Conservation (phyloP, 2,329 filamentous ascomycete genomes). For the Aureobasidium musti region DNA sequence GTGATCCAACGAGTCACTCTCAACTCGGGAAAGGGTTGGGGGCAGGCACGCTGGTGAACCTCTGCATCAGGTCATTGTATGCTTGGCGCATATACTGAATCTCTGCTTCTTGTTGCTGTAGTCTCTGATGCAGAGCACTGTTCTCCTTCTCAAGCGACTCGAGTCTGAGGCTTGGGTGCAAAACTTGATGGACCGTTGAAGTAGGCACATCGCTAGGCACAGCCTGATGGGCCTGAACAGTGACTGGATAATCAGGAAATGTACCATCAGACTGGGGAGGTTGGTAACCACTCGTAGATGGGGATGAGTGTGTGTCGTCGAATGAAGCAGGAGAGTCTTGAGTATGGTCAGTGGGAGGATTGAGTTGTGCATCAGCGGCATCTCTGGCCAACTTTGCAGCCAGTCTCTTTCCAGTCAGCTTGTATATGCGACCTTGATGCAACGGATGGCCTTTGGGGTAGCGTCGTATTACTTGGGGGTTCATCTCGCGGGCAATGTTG, state of each 20-base stretch:
- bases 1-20: too few species aligned
- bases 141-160: constrained; percentile 4
- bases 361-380: neutral
- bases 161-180: constrained; percentile 1
- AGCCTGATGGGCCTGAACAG: neutral
- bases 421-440: constrained; percentile 9
- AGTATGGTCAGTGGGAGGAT: neutral
- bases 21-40: neutral
- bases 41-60: neutral
- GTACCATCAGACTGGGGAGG: neutral
- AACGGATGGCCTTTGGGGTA: constrained; percentile 13
- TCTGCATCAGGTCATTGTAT: constrained; percentile 4
- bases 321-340: neutral
- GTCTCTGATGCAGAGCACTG: neutral
- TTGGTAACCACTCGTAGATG: neutral
- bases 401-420: constrained; percentile 8
- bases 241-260: too few species aligned
- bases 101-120: constrained; percentile 14
- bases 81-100: constrained; percentile 18
- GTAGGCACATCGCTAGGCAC: neutral
- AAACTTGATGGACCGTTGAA: neutral
- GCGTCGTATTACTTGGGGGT: neutral
- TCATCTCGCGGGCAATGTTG: constrained; percentile 21
- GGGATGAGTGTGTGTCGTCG: neutral
- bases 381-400: constrained; percentile 2